A percentile compares a stretch with the other conserved stretches of the same genome.
Evolutionary conservation across 495 filamentous ascomycete genomes (phyloP).

Genomic region (Trichodelitschia bisporula): DNA sequence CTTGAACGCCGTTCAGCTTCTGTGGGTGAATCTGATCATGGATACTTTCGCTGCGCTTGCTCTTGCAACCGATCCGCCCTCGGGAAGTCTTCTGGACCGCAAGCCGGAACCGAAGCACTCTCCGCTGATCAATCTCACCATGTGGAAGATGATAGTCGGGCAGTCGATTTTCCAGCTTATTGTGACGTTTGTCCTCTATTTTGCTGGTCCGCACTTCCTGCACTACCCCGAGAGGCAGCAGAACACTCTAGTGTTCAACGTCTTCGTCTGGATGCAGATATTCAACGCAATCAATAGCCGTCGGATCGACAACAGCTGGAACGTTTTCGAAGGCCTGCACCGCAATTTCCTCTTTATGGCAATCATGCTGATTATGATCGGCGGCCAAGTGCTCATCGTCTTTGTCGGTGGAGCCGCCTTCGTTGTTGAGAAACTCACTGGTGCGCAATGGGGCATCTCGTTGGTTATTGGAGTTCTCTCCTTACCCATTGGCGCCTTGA

Average conservation of each 20-base stretch:
- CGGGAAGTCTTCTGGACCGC: constrained; percentile 41
- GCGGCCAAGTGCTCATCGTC: constrained; percentile 55
- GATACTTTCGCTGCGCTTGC: constrained; percentile 89
- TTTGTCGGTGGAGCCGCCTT: constrained; percentile 56
- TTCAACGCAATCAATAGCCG: constrained; percentile 77
- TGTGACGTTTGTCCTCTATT: constrained; percentile 58
- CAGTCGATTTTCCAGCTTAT: constrained; percentile 62
- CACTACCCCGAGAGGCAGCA: constrained; percentile 23
- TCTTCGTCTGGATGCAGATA: constrained; percentile 88
- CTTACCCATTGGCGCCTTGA: constrained; percentile 43
- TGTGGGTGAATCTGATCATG: constrained; percentile 91
- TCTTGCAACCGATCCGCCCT: constrained; percentile 66
- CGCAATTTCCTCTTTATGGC: constrained; percentile 62
- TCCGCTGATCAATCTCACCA: constrained; percentile 50
- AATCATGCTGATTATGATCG: constrained; percentile 65
- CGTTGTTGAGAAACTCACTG: constrained; percentile 31
- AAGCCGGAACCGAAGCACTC: constrained; percentile 54
- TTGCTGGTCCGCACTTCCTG: constrained; percentile 40
- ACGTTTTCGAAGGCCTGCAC: constrained; percentile 66
- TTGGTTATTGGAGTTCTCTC: constrained; percentile 46
- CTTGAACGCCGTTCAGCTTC: constrained; percentile 60
- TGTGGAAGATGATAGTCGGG: constrained; percentile 91
- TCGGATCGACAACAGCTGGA: constrained; percentile 70
- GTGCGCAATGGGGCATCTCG: constrained; percentile 49
- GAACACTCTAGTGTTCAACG: constrained; percentile 68